These are phyloP conservation scores for Gossypium stocksii DNA, from an alignment of 345 rosid genomes.

Conservation along the genomic window DNA sequence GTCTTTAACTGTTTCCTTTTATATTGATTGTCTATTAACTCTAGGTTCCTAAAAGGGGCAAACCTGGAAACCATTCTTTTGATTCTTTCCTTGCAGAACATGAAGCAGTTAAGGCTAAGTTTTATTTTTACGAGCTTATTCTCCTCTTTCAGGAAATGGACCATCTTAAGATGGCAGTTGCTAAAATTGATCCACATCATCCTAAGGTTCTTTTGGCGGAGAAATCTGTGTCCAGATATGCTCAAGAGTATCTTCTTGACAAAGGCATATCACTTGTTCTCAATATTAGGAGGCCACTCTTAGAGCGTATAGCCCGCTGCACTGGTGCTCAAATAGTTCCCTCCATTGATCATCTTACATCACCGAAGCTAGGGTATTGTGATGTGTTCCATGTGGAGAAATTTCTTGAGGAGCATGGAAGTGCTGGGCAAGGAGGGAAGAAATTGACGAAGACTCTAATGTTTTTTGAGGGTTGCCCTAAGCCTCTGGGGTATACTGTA, in stretches of 20 bases:
- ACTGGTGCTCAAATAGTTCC: slow-evolving; percentile 94
- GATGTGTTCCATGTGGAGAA: slow-evolving; percentile 81
- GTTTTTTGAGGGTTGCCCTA: slow-evolving; percentile 98
- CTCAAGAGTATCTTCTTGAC: slow-evolving; percentile 88
- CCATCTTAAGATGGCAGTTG: slow-evolving; percentile 96
- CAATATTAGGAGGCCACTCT: slow-evolving; percentile 84
- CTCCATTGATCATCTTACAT: slow-evolving; percentile 78
- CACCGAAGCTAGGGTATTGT: slow-evolving; percentile 82
- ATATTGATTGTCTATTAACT: slow-evolving; percentile 16
- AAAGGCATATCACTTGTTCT: slow-evolving; percentile 92
- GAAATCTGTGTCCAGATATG: slow-evolving; percentile 88
- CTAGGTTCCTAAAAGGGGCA: slow-evolving; percentile 9
- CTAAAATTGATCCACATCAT: slow-evolving; percentile 75
- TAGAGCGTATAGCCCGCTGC: slow-evolving; percentile 92
- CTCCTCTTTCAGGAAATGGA: slow-evolving; percentile 78
- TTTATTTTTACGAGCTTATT: slow-evolving; percentile 21
- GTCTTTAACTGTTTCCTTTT: slow-evolving; percentile 21
- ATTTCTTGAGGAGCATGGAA: slow-evolving; percentile 73
- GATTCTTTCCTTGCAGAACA: neutral
- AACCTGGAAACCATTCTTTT: slow-evolving; percentile 11
- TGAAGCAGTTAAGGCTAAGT: slow-evolving; percentile 1
- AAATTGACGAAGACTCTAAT: slow-evolving; percentile 75
- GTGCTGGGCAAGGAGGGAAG: slow-evolving; percentile 70
- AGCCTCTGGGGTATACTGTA: slow-evolving; percentile 94
- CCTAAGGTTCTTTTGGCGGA: slow-evolving; percentile 92